Conservation (phyloP, 805 yeast species). For the Hanseniaspora clermontiae region DNA sequence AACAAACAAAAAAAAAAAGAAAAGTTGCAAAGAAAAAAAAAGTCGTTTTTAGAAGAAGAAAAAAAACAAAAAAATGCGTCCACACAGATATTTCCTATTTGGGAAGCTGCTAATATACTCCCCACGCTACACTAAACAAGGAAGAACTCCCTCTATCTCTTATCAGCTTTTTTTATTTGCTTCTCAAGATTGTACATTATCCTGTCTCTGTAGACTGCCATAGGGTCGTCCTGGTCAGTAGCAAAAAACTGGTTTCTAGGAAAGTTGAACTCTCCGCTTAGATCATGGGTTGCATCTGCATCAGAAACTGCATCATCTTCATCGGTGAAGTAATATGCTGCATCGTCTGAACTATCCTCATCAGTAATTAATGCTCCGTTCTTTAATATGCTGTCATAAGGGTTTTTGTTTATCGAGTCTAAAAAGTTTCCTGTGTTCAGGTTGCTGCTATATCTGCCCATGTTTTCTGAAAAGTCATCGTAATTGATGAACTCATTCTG, state of each 20-base stretch:
- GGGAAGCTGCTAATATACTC: neutral
- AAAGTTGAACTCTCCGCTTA: slow-evolving; percentile 23
- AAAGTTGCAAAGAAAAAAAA: neutral
- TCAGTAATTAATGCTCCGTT: slow-evolving; percentile 62
- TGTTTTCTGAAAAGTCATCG: slow-evolving; percentile 6
- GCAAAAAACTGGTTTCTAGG: slow-evolving; percentile 43
- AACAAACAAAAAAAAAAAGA: slow-evolving; percentile 1
- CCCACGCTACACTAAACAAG: neutral
- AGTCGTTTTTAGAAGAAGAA: too few species aligned
- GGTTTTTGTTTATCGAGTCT: slow-evolving; percentile 27
- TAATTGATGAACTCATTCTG: slow-evolving; percentile 16
- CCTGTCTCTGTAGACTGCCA: slow-evolving; percentile 51
- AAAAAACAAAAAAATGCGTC: too few species aligned
- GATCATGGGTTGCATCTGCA: slow-evolving; percentile 26
- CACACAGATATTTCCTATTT: neutral
- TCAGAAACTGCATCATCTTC: slow-evolving; percentile 24
- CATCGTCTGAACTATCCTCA: slow-evolving; percentile 73
- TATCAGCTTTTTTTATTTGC: slow-evolving; percentile 35
- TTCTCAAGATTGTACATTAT: slow-evolving; percentile 46
- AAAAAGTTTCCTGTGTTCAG: slow-evolving; percentile 10
- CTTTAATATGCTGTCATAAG: slow-evolving; percentile 22
- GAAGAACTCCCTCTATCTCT: slow-evolving; percentile 7
- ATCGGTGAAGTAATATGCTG: slow-evolving; percentile 34
- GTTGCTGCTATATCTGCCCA: slow-evolving; percentile 7
- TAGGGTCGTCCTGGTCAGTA: slow-evolving; percentile 43